phyloP scores from a whole-genome alignment of 2,329 filamentous ascomycete species.

The Aureobasidium leucospermi region DNA sequence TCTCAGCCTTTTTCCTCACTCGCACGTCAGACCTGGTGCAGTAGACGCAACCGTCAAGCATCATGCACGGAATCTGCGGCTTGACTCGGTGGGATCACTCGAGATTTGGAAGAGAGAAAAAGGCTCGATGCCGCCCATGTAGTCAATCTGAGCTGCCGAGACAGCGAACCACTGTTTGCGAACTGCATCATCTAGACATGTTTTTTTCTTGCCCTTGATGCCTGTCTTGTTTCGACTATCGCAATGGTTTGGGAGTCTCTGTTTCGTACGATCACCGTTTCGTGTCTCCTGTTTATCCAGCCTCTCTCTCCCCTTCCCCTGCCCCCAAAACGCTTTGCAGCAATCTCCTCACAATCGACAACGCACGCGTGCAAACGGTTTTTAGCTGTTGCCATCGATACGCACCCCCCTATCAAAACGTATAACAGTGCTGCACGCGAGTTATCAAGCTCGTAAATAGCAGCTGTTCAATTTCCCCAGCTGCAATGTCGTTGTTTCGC shows the following conservation, averaged over 20 bases:
- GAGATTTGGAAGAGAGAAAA: background rate
- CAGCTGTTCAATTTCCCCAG: background rate
- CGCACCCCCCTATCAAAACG: background rate
- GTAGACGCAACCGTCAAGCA: background rate
- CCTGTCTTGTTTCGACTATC: no score
- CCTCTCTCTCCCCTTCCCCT: background rate
- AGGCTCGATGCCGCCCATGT: background rate
- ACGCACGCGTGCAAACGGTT: background rate
- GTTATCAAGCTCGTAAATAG: background rate
- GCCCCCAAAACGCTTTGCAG: background rate
- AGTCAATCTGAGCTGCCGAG: background rate
- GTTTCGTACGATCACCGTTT: background rate
- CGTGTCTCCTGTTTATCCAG: background rate
- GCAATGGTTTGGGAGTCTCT: no score
- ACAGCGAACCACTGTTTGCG: background rate
- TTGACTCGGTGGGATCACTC: background rate
- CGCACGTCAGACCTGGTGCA: background rate
- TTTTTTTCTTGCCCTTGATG: no score
- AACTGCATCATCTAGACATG: background rate
- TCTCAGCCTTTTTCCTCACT: background rate
- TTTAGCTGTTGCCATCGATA: slow-evolving; percentile 8
- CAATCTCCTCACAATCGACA: slow-evolving; percentile 1
- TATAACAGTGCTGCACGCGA: background rate
- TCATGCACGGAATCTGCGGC: slow-evolving; percentile 5
- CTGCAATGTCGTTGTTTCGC: no score